Base-by-base conservation (phyloP, 2,329 filamentous ascomycete genomes). In the Thermomyces lanuginosus region DNA sequence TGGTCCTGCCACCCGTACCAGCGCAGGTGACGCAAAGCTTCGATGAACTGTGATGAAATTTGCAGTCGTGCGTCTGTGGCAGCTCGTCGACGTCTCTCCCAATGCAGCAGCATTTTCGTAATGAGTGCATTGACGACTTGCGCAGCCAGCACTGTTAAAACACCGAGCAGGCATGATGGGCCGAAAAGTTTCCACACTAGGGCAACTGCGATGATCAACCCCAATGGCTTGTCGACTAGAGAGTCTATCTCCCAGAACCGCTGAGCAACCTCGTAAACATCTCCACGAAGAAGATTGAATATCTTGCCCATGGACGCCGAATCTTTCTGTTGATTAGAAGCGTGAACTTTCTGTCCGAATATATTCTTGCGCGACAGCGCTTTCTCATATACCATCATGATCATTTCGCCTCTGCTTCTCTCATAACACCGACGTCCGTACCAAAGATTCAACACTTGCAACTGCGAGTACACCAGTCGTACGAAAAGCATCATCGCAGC, bases 261-360 rank as follows among this genome's bases (percentile, higher is more conserved):
- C 32, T 52, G 49, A 9, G 48, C 49, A 5, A 52, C 48, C 31
- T 53, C 47, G 19, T 55, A 51, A 6, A 48, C 50, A 34, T 53
- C 53, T 5, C 63, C 63, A 19, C 81, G 73, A 61, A 92, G 78
- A 2, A 92, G 54, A 41, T 92, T 92, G 34, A 92, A 66, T 27
- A 92, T 89, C 45, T 92, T 92, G 5, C 83, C 83, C 53, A 84
- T 86, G 0, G 79, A 82, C 0, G 83, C 81, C 2, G 76, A 68
- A 29, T 66, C 57, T 30, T 65, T 63, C 14, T n/a, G n/a, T n/a
- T n/a, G n/a, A n/a, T n/a, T n/a, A n/a, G n/a, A n/a, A n/a, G n/a
- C n/a, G n/a, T n/a, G 33, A 17, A 41, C 47, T 31, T 45, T 48
- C 31, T 38, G 42, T 20, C 37, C 51, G 41, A 56, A 52, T 4